phyloP scores from a whole-genome alignment of 2,329 filamentous ascomycete species.

The Paracorniculantispora psalliotae region DNA sequence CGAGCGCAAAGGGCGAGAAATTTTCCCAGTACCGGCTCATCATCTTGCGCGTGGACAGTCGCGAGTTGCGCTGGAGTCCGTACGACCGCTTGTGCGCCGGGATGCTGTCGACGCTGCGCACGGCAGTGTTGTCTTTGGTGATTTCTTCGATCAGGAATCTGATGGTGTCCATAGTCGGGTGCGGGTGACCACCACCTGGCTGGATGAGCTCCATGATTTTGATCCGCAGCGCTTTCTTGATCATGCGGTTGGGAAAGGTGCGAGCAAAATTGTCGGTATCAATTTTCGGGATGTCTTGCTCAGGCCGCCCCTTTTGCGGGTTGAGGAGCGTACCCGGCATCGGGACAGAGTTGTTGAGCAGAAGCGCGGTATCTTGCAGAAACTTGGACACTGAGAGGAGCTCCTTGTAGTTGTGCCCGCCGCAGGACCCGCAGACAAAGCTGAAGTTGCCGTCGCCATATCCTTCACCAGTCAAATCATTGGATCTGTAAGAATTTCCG shows the following conservation, averaged over 20 bases:
- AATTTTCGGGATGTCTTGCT: constrained; percentile 19
- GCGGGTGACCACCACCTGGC: constrained; percentile 18
- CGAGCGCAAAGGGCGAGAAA: constrained; percentile 57
- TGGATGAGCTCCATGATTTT: constrained; percentile 37
- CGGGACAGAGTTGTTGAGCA: constrained; percentile 44
- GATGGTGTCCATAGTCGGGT: constrained; percentile 46
- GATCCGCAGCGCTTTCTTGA: constrained; percentile 41
- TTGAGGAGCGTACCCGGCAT: constrained; percentile 66
- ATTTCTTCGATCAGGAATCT: constrained; percentile 44
- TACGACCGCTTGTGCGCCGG: constrained; percentile 18
- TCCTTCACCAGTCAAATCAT: constrained; percentile 43
- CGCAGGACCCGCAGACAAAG: constrained; percentile 47
- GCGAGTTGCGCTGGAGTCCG: constrained; percentile 24
- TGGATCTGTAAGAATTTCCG: constrained; percentile 35
- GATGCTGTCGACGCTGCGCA: constrained; percentile 38
- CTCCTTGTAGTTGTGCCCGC: constrained; percentile 47
- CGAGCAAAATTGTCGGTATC: constrained; percentile 24
- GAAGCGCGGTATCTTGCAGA: constrained; percentile 44
- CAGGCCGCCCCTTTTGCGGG: constrained; percentile 45
- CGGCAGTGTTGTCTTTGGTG: constrained; percentile 31
- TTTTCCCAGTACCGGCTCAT: constrained; percentile 70
- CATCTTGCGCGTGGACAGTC: constrained; percentile 56
- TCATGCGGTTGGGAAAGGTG: constrained; percentile 54
- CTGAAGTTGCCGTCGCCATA: constrained; percentile 56
- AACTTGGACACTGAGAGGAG: constrained; percentile 57